Base-by-base conservation (phyloP, 1,284 basidiomycete species). In the Cryptococcus floricola region DNA sequence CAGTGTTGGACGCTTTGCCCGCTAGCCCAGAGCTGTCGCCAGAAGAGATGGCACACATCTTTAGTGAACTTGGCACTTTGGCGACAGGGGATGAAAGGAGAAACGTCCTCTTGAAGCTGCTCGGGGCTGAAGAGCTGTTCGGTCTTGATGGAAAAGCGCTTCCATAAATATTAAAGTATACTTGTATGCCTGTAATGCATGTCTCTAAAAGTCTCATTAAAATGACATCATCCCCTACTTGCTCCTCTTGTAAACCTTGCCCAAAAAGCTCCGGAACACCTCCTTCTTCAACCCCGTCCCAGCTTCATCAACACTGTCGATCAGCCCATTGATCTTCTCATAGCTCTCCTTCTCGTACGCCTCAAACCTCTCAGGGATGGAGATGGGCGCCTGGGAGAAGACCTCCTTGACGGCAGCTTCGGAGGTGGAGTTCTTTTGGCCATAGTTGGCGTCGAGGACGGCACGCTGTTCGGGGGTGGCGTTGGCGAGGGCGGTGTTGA, bases 221-320 rank as follows among this genome's bases (percentile, higher is more conserved):
- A n/a, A 37, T 34, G 14, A 14, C 46, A 43, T 37, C 18, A 4
- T 12, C n/a, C 18, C 37, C 65, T 82, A 92, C 82, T 91, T 91
- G 69, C 82, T 83, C 66, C 89, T 81, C 81, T 88, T 88, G 80
- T 94, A 92, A 51, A 95, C 92, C 82, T 95, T 96, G 46, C 83
- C 81, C 70, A 97, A 80, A 81, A 96, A 96, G 68, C 82, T 84
- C 67, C 80, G 82, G 78, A 95, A 95, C 56, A 95, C 86, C 66
- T 88, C 85, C 65, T 84, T 80, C 81, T 87, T 89, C 68, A 96
- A 77, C 13, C 84, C 84, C 4, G 80, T 81, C 50, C 76, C 74
- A 4, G 76, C 75, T 76, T 87, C 89, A 12, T 87, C 86, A 45
- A 92, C 85, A 27, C 76, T 77, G 45, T 83, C 82, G 67, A 92